Percentiles rank a stretch among this genome's conserved stretches.
Evolutionary conservation across 1,284 basidiomycete species (phyloP).

Genomic region (Ustilago bromivora): DNA sequence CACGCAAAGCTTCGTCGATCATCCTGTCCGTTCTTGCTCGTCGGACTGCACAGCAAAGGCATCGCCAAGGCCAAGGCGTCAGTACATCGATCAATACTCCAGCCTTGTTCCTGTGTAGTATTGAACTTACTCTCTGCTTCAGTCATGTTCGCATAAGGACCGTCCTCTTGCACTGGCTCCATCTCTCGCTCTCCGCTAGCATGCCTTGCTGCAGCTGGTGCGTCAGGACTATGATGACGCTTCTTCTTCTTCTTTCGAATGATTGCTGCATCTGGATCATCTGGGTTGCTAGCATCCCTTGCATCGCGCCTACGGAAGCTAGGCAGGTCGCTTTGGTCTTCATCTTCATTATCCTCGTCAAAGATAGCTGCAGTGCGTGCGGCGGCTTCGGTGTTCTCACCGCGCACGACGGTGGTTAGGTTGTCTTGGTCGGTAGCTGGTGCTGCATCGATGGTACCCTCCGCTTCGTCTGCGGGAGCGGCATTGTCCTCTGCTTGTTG

Average conservation of each 20-base stretch:
- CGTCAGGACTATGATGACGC: constrained; percentile 39
- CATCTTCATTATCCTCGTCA: constrained; percentile 46
- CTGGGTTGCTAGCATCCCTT: constrained; percentile 14
- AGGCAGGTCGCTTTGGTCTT: constrained; percentile 23
- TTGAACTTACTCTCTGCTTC: constrained; percentile 43
- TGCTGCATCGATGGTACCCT: constrained; percentile 23
- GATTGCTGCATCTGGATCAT: constrained; percentile 33
- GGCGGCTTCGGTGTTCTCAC: constrained; percentile 34
- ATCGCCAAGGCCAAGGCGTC: neutral
- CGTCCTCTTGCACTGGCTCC: constrained; percentile 37
- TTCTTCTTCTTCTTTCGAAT: constrained; percentile 56
- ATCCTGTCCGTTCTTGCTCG: constrained; percentile 38
- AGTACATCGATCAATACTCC: neutral
- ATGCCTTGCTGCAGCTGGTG: constrained; percentile 2
- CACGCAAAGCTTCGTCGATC: constrained; percentile 51
- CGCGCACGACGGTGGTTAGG: constrained; percentile 28
- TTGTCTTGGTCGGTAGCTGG: constrained; percentile 24
- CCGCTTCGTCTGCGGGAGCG: constrained; percentile 15
- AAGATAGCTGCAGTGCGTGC: constrained; percentile 45
- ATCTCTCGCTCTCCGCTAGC: constrained; percentile 9
- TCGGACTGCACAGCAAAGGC: constrained; percentile 15
- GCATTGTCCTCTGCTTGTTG: neutral
- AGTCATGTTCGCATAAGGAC: constrained; percentile 43
- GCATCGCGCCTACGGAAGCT: constrained; percentile 41
- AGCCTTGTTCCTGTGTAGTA: neutral